phyloP scores from a whole-genome alignment of 1,284 basidiomycete genomes.

The Cutaneotrichosporon sp. region DNA sequence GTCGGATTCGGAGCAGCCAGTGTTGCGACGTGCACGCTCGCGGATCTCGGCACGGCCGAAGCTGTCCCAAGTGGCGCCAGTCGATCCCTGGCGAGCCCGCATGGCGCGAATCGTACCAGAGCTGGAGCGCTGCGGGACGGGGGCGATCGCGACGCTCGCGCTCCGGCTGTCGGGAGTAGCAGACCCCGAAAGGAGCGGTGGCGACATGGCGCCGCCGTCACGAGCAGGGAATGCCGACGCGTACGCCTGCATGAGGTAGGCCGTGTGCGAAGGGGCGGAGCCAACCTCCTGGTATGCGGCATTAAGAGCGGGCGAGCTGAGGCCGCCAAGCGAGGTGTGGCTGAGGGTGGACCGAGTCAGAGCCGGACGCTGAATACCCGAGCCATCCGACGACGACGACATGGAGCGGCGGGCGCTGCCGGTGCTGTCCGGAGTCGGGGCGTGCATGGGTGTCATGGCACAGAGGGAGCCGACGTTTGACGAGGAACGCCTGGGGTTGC shows the following conservation, averaged over 20 bases:
- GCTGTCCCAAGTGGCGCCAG: conserved; percentile 42
- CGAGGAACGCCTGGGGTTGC: conserved; percentile 17
- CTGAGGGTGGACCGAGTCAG: conserved; percentile 39
- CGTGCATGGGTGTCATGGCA: conserved; percentile 34
- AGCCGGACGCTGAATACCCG: conserved; percentile 12
- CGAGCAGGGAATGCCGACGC: conserved; percentile 42
- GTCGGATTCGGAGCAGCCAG: conserved; percentile 13
- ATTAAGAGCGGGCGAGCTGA: conserved; percentile 20
- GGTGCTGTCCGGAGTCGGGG: conserved; percentile 4
- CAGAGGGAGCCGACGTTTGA: conserved; percentile 29
- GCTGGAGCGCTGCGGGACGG: conserved; percentile 6
- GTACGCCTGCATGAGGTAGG: conserved; percentile 40
- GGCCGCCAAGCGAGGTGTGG: conserved; percentile 39
- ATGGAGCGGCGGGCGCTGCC: conserved; percentile 19
- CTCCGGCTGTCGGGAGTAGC: conserved; percentile 15
- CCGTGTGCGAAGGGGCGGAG: conserved; percentile 40
- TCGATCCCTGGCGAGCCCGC: conserved; percentile 33
- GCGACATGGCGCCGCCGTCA: conserved; percentile 13
- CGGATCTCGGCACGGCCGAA: conserved; percentile 39
- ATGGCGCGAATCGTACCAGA: conserved; percentile 19
- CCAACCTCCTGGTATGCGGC: conserved; percentile 35
- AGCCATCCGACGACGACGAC: conserved; percentile 27
- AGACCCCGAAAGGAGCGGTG: conserved; percentile 12
- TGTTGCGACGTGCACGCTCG: conserved; percentile 15
- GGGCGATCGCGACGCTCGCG: conserved; percentile 4